phyloP scores from a whole-genome alignment of 805 yeast species.

The Pichia phayaonensis region DNA sequence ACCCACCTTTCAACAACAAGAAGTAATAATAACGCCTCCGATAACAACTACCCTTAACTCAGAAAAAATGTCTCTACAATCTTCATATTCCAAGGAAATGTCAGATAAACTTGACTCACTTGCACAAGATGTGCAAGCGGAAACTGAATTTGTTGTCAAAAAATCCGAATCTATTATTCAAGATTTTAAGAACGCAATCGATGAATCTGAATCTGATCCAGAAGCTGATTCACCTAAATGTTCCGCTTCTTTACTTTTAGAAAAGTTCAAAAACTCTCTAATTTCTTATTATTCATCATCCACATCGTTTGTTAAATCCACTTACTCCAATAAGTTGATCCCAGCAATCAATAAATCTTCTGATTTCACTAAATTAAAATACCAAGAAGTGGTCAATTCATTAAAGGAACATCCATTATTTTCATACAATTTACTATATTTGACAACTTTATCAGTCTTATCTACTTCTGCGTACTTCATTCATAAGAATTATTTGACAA shows the following conservation, averaged over 20 bases:
- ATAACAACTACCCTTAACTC: neutral
- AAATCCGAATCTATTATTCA: no score
- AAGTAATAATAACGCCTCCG: neutral
- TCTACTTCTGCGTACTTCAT: conserved; percentile 5
- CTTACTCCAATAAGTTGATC: neutral
- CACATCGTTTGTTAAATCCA: neutral
- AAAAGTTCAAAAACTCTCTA: neutral
- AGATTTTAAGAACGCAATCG: neutral
- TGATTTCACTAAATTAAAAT: neutral
- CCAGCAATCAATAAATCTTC: neutral
- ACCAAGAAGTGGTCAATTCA: neutral
- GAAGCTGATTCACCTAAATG: neutral
- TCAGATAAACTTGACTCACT: neutral
- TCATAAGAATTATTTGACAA: conserved; percentile 4
- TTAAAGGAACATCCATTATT: conserved; percentile 6
- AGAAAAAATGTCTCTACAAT: neutral
- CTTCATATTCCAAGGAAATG: neutral
- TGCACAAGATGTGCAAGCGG: neutral
- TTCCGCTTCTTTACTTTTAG: neutral
- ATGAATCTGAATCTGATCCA: neutral
- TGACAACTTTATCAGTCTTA: conserved; percentile 1
- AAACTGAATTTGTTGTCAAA: no score
- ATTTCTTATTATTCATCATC: neutral
- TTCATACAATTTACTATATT: conserved; percentile 8
- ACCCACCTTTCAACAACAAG: conserved; percentile 1